Evolutionary conservation across 371 early-diverging fungal species (phyloP).

Genomic region (Dinochytrium kinnereticum): DNA sequence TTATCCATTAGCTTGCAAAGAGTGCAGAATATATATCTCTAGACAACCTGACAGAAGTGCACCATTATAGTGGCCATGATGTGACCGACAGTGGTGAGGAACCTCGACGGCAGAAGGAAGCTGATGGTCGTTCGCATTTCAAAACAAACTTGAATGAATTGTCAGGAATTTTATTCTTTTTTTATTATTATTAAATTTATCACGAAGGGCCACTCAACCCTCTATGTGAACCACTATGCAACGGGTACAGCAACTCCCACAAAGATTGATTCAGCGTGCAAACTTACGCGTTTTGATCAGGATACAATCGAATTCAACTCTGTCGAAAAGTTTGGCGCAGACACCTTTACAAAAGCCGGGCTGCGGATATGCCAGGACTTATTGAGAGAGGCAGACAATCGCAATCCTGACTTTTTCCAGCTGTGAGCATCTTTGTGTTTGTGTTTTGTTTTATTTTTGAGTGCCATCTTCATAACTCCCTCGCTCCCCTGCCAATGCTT

Average conservation of each 20-base stretch:
- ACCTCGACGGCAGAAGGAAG: constrained; percentile 48
- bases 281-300: no score
- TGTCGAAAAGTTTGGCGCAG: constrained; percentile 25
- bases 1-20: no score
- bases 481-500: background rate
- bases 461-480: background rate
- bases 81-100: constrained; percentile 45
- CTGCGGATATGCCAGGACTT: constrained; percentile 16
- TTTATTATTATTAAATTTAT: no score
- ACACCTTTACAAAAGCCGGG: constrained; percentile 22
- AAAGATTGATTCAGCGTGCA: no score
- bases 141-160: no score
- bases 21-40: background rate
- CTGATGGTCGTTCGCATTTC: constrained; percentile 32
- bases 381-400: constrained; percentile 34
- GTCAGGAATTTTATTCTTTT: no score
- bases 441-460: no score
- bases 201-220: no score
- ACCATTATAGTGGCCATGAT: constrained; percentile 50
- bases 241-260: no score
- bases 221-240: no score
- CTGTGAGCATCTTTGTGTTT: constrained; percentile 31
- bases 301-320: constrained; percentile 28
- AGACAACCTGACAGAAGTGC: constrained; percentile 40
- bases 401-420: constrained; percentile 30